Evolutionary conservation across 305 asterid species (phyloP).

Genomic region (Fraxinus greggii): DNA sequence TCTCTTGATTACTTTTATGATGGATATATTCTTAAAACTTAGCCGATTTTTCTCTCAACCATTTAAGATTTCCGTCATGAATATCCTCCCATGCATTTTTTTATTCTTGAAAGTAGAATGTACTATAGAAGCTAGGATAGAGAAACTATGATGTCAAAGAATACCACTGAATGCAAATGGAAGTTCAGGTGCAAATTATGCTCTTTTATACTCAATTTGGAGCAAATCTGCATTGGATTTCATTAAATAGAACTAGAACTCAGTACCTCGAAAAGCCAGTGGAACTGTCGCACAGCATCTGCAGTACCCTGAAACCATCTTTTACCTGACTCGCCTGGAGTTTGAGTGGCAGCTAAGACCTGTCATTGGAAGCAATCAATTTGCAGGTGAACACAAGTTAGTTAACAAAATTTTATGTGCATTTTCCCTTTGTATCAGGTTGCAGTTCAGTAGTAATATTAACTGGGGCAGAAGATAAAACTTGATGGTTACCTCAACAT

Average conservation of each 20-base stretch:
- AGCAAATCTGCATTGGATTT: background rate
- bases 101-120: background rate
- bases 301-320: constrained; percentile 97
- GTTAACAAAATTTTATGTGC: background rate
- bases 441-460: background rate
- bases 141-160: background rate
- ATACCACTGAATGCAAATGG: background rate
- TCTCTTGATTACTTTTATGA: background rate
- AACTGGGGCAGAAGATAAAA: background rate
- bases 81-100: background rate
- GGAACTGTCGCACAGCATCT: constrained; percentile 93
- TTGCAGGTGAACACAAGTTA: constrained; percentile 11
- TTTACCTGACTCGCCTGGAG: constrained; percentile 87
- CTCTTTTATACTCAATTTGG: background rate
- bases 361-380: constrained; percentile 26
- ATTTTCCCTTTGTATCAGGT: constrained; percentile 1
- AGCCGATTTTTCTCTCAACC: background rate
- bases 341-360: constrained; percentile 97
- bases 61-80: background rate
- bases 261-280: constrained; percentile 95
- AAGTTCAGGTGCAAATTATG: background rate
- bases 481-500: constrained; percentile 59
- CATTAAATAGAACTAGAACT: background rate
- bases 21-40: background rate
- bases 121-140: background rate